phyloP scores from a whole-genome alignment of 768 basidiomycete species.

The Lactarius hengduanensis region DNA sequence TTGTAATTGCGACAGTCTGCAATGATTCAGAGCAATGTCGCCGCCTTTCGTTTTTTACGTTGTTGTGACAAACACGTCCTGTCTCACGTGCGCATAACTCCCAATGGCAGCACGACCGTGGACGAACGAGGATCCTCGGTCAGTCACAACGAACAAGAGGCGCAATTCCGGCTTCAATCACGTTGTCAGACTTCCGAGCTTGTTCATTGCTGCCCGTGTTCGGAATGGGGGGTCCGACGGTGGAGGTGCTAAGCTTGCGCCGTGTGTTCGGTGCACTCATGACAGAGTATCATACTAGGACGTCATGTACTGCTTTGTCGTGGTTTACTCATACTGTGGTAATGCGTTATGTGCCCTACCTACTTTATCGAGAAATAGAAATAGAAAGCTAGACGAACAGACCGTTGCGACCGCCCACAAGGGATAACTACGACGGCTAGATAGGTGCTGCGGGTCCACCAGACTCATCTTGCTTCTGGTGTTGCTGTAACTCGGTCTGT shows the following conservation, averaged over 20 bases:
- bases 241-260: neutral
- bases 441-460: conserved; percentile 15
- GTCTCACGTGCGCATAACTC: neutral
- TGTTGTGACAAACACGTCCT: too few species aligned
- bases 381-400: neutral
- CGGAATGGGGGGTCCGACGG: too few species aligned
- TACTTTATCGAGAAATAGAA: neutral
- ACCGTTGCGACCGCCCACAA: neutral
- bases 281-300: neutral
- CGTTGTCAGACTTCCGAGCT: neutral
- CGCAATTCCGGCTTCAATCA: neutral
- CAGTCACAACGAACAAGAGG: neutral
- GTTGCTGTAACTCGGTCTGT: conserved; percentile 55
- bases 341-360: neutral
- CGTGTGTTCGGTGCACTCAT: neutral
- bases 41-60: neutral
- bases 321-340: neutral
- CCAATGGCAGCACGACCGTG: neutral
- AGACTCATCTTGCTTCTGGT: conserved; percentile 36
- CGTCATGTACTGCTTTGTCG: neutral
- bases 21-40: neutral
- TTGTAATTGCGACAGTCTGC: neutral
- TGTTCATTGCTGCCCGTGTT: too few species aligned
- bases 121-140: neutral
- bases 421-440: neutral